Conservation (phyloP, 176 grass and related monocot species). For the Alloteropsis semialata region DNA sequence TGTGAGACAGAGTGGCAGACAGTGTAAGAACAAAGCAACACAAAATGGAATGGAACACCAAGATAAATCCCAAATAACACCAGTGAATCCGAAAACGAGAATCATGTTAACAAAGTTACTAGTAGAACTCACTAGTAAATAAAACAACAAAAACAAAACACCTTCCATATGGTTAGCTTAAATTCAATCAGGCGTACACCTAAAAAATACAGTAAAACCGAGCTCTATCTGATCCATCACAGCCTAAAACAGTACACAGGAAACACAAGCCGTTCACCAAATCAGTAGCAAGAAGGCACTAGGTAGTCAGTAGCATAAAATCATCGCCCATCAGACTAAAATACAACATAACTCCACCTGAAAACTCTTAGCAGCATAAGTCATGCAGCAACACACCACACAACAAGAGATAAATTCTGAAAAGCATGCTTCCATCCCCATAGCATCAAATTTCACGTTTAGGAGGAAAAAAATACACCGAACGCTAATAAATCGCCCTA, state of each 20-base stretch:
- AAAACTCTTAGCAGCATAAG: not conserved
- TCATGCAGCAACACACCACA: not conserved
- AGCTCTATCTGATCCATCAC: not conserved
- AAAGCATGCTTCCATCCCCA: not conserved
- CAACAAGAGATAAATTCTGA: not conserved
- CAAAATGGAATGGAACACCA: not conserved
- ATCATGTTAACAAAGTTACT: not conserved
- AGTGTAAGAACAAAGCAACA: not conserved
- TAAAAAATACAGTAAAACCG: not conserved
- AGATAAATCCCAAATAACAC: not conserved
- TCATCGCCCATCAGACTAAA: not conserved
- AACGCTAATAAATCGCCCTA: not conserved
- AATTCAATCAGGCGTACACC: not conserved
- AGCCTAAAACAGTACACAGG: not conserved
- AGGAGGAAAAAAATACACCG: not conserved
- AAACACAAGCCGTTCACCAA: not conserved
- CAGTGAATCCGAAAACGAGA: not conserved
- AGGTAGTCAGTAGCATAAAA: not conserved
- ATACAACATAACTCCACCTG: not conserved
- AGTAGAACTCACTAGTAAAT: not conserved
- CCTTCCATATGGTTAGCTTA: not conserved
- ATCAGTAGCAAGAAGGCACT: not conserved
- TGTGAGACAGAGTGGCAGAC: not conserved
- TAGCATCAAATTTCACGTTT: not conserved
- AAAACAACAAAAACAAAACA: not conserved